These are phyloP conservation scores for Diospyros kaki DNA, from an alignment of 148 eudicot genomes.

Conservation along the genomic window DNA sequence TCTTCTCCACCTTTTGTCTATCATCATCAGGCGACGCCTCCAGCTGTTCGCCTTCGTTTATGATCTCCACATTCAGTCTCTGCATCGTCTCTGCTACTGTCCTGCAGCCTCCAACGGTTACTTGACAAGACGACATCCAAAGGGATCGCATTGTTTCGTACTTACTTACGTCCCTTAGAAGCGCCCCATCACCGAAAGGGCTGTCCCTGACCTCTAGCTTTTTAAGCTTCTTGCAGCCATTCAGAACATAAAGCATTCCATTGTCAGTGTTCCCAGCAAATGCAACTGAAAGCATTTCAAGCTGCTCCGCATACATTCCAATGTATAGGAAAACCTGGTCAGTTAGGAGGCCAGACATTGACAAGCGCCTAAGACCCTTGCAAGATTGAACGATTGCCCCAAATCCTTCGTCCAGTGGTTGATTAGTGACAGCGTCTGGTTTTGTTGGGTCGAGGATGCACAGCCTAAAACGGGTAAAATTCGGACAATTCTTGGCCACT, in stretches of 20 bases:
- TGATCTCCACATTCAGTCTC: conserved; percentile 72
- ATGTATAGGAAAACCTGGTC: conserved; percentile 77
- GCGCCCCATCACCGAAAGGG: conserved; percentile 71
- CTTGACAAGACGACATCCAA: conserved; percentile 90
- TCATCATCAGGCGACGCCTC: conserved; percentile 39
- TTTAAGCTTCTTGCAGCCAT: conserved; percentile 75
- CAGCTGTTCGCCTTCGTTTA: conserved; percentile 45
- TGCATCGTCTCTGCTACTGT: conserved; percentile 67
- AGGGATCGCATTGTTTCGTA: conserved; percentile 96
- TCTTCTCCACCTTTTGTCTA: conserved; percentile 57
- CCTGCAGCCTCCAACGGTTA: conserved; percentile 77
- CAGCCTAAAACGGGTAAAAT: conserved; percentile 58
- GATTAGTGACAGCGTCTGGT: conserved; percentile 61
- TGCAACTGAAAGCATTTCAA: conserved; percentile 86
- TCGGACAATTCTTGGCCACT: conserved; percentile 74
- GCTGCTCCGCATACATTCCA: conserved; percentile 81
- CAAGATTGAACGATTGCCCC: conserved; percentile 78
- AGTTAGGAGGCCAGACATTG: conserved; percentile 69
- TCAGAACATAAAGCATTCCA: conserved; percentile 73
- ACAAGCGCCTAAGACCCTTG: conserved; percentile 62
- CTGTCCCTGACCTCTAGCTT: conserved; percentile 80
- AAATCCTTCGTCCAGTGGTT: conserved; percentile 79
- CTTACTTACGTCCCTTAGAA: conserved; percentile 69
- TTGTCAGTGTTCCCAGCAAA: conserved; percentile 79
- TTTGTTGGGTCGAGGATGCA: conserved; percentile 54